Conservation (phyloP, 1,139 yeast genomes). For the Eremothecium coryli region DNA sequence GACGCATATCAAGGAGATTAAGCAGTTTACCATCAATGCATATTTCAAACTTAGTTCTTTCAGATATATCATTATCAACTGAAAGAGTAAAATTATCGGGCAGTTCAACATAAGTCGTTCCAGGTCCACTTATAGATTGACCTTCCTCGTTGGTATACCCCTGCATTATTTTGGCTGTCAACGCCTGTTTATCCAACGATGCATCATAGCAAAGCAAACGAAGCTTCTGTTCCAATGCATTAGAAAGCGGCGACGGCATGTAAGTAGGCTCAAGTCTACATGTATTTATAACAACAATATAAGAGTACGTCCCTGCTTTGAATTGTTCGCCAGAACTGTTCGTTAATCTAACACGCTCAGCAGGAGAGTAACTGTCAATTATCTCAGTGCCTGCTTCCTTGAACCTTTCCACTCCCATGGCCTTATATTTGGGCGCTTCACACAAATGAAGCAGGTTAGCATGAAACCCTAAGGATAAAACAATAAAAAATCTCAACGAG, state of each 20-base stretch:
- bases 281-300: conserved; percentile 56
- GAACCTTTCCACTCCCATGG: conserved; percentile 59
- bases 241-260: conserved; percentile 62
- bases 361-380: conserved; percentile 30
- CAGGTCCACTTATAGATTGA: conserved; percentile 39
- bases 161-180: conserved; percentile 46
- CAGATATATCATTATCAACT: conserved; percentile 26
- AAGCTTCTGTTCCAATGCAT: conserved; percentile 41
- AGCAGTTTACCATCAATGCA: conserved; percentile 45
- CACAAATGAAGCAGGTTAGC: conserved; percentile 68
- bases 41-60: conserved; percentile 33
- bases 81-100: conserved; percentile 24
- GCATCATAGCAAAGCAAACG: conserved; percentile 49
- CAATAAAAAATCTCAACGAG: conserved; percentile 47
- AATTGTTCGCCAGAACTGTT: conserved; percentile 1
- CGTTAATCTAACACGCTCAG: conserved; percentile 9
- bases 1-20: conserved; percentile 15
- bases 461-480: conserved; percentile 78
- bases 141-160: conserved; percentile 51
- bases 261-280: conserved; percentile 60
- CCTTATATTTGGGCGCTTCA: conserved; percentile 62
- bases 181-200: conserved; percentile 28
- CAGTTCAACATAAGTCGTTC: conserved; percentile 39
- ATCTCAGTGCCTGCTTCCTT: conserved; percentile 56
- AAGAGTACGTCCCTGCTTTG: conserved; percentile 45